A percentile compares a stretch with the other conserved stretches of the same genome.
phyloP scores from a whole-genome alignment of 1,139 yeast genomes.

The Arxiozyma telluris region DNA sequence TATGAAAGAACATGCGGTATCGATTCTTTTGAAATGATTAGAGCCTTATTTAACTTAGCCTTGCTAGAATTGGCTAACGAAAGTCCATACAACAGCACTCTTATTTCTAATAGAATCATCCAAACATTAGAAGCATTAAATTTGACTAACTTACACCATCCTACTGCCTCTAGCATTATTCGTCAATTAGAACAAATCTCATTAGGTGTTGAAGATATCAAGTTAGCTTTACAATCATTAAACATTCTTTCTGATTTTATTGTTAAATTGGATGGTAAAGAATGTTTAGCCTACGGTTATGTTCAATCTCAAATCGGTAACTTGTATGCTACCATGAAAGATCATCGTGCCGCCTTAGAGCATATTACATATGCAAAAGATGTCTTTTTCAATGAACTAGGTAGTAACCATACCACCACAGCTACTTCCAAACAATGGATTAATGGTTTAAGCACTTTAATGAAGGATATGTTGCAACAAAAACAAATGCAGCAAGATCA shows the following conservation, averaged over 20 bases:
- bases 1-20: constrained; percentile 74
- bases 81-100: constrained; percentile 53
- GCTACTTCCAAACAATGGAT: constrained; percentile 48
- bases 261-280: constrained; percentile 43
- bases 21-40: constrained; percentile 69
- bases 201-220: constrained; percentile 31
- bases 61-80: constrained; percentile 57
- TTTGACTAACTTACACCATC: constrained; percentile 53
- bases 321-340: constrained; percentile 45
- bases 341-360: constrained; percentile 47
- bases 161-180: constrained; percentile 59
- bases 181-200: constrained; percentile 49
- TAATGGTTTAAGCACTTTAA: constrained; percentile 33
- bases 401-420: constrained; percentile 28
- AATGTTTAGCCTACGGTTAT: constrained; percentile 56
- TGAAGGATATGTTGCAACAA: constrained; percentile 23
- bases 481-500: constrained; percentile 22
- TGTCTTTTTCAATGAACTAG: constrained; percentile 47
- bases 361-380: constrained; percentile 55
- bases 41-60: constrained; percentile 69
- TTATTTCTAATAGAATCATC: constrained; percentile 53
- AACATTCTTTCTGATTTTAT: constrained; percentile 42
- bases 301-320: constrained; percentile 46
- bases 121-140: constrained; percentile 41
- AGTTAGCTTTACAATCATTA: constrained; percentile 44